Percentiles rank a stretch among this genome's conserved stretches.
phyloP scores from a whole-genome alignment of 768 basidiomycete species.

The Leucosporidium yakuticum region DNA sequence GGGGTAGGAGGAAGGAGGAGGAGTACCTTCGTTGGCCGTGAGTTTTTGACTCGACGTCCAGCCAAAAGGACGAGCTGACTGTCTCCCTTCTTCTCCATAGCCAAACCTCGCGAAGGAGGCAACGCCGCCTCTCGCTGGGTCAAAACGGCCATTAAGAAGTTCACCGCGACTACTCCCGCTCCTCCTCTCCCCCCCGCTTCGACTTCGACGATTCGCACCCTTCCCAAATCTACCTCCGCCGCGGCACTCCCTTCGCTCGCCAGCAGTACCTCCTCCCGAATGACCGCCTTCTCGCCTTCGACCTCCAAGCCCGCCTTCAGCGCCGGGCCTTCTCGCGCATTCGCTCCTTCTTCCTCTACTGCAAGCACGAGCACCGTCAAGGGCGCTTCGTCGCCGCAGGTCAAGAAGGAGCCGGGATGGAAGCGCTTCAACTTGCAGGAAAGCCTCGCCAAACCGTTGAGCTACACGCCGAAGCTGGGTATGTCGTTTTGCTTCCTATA shows the following conservation, averaged over 20 bases:
- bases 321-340: not conserved
- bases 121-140: slow-evolving; percentile 3
- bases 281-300: not conserved
- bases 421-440: slow-evolving; percentile 27
- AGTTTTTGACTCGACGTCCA: slow-evolving; percentile 1
- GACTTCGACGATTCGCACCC: not conserved
- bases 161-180: not conserved
- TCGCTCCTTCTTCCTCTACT: not conserved
- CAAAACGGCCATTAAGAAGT: slow-evolving; percentile 16
- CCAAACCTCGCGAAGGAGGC: not conserved
- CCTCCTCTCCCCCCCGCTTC: not conserved
- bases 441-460: slow-evolving; percentile 12
- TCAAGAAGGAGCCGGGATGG: slow-evolving; percentile 11
- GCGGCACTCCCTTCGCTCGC: slow-evolving; percentile 17
- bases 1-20: slow-evolving; percentile 11
- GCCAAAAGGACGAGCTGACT: no score
- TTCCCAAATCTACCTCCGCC: not conserved
- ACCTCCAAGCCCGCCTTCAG: not conserved
- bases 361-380: not conserved
- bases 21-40: slow-evolving; percentile 11
- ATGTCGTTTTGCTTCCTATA: not conserved
- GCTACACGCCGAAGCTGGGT: slow-evolving; percentile 1
- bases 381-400: no score
- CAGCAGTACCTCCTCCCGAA: slow-evolving; percentile 10
- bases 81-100: not conserved